Evolutionary conservation across 805 yeast genomes (phyloP), one percentile per base, ranked within the genome.

Genomic region (Ogataea pini): DNA sequence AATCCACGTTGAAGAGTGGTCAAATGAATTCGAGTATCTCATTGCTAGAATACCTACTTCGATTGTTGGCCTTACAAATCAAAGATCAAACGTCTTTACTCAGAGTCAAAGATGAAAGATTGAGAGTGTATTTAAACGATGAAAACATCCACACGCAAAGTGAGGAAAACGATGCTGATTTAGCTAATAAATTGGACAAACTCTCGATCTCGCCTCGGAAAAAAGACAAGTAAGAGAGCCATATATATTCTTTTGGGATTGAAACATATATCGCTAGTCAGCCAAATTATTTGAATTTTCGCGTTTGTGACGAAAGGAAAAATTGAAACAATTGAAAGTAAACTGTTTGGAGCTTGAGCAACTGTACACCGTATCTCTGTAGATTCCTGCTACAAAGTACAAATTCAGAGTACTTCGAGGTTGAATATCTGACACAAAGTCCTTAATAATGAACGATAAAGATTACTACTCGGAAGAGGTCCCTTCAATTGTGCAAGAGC

Each of bases 61-160:
- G 92, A 34, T 68, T 86, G 13, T 64, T 78, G 12, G 79, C 83
- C 0, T 65, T 86, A 13, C 90, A 86, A 59, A 69, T 76, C 10
- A 78, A 71, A 49, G 90, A 85, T 56, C 81, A 79, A 51, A 67
- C 62, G 20, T 71, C 83, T 1, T 64, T 85, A 3, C 59, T 79
- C 7, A 68, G 77, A 7, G 76, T 82, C 8, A 75, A 76, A n/a
- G 94, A 87, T 60, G 92, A 86, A 61, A 73, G 84, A 28, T 66
- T 86, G 9, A 65, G 82, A 3, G 57, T 83, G 1, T 86, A 83
- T 54, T 65, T 86, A 16, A 73, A 78, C 39, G 88, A 86, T 55
- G 88, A 83, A 49, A 67, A 67, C 47, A 44, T 57, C n/a, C 12
- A 39, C 12, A 19, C 33, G 3, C 33, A 34, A 3, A n/a, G 19